Conservation (phyloP, 2,329 filamentous ascomycete genomes). For the Chaetomiaceae sp. region DNA sequence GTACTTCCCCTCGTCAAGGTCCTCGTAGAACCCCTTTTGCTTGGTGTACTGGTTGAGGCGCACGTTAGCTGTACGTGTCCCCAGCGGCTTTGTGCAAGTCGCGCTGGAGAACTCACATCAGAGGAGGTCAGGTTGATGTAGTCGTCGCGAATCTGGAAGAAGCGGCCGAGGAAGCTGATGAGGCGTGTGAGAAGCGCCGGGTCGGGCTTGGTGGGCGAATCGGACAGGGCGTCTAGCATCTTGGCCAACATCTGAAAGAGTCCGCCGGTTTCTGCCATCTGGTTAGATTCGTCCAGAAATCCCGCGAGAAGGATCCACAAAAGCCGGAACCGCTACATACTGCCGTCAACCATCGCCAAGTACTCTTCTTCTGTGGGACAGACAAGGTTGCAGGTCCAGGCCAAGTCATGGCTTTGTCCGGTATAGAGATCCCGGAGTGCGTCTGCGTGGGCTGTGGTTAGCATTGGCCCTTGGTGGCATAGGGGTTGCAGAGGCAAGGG, state of each 20-base stretch:
- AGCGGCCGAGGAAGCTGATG: conserved; percentile 23
- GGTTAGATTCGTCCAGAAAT: no score
- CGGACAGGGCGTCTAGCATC: conserved; percentile 7
- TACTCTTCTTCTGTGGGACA: conserved; percentile 26
- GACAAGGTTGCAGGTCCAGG: conserved; percentile 21
- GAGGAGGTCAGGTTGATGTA: conserved; percentile 27
- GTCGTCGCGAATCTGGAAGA: conserved; percentile 32
- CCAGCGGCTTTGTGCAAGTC: background rate
- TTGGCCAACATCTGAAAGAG: conserved; percentile 17
- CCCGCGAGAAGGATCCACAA: no score
- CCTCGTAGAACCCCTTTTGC: conserved; percentile 37
- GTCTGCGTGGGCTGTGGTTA: background rate
- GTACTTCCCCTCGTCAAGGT: conserved; percentile 38
- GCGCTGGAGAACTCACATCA: conserved; percentile 12
- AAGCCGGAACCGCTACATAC: no score
- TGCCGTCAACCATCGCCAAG: conserved; percentile 25
- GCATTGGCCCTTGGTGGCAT: background rate
- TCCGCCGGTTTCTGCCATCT: conserved; percentile 14
- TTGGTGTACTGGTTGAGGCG: conserved; percentile 27
- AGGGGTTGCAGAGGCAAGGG: background rate
- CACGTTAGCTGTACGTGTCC: background rate
- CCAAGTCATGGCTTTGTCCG: conserved; percentile 28
- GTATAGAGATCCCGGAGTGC: conserved; percentile 20
- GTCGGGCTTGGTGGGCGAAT: background rate
- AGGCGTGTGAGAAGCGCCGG: conserved; percentile 1